Evolutionary conservation across 2,329 filamentous ascomycete genomes (phyloP), one percentile per base, ranked within the genome.

Genomic region (Fusarium albosuccineum): DNA sequence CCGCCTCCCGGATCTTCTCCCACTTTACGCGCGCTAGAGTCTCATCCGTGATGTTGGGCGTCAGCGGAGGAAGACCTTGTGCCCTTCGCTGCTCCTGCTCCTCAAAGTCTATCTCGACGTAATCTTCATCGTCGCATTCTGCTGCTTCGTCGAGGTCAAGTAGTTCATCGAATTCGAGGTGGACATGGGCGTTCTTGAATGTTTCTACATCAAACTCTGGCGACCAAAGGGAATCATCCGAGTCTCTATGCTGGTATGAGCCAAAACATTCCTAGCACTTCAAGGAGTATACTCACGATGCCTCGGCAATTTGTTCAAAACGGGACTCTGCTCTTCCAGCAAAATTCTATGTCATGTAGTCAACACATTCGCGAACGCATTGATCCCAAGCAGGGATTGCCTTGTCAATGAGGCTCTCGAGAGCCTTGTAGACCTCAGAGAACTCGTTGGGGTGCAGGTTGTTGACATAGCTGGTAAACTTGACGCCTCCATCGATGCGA

Each of bases 361-460:
- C 5, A 6, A 3, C 2, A 14, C 10, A 3, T n/a, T 49, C 41
- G 4, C 39, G 49, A 9, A 62, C 27, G n/a, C 42, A 60, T 3
- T 62, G 48, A n/a, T 54, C 36, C 48, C 45, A 57, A 29, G 45
- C 45, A 11, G 53, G 34, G 6, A 62, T 39, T 8, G 46, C 41
- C 11, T 45, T 62, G 11, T 57, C 40, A 0, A 63, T 62, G 13
- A 52, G 22, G 5, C 17, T 27, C 14, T 63, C 60, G 0, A 63
- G 8, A 1, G 42, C 44, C 9, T 11, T 30, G 10, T 62, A 60
- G 3, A 60, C 26, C 2, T 34, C 16, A 8, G 55, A 11, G 22
- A 48, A 60, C 17, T 40, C 54, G 9, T 14, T 22, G 2, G 48
- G 42, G 27, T 60, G 56, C 7, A 62, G 37, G 22, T 60, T 62